Evolutionary conservation across 2,329 filamentous ascomycete genomes (phyloP), one percentile per base, ranked within the genome.

Genomic region (Rutstroemia sp.): DNA sequence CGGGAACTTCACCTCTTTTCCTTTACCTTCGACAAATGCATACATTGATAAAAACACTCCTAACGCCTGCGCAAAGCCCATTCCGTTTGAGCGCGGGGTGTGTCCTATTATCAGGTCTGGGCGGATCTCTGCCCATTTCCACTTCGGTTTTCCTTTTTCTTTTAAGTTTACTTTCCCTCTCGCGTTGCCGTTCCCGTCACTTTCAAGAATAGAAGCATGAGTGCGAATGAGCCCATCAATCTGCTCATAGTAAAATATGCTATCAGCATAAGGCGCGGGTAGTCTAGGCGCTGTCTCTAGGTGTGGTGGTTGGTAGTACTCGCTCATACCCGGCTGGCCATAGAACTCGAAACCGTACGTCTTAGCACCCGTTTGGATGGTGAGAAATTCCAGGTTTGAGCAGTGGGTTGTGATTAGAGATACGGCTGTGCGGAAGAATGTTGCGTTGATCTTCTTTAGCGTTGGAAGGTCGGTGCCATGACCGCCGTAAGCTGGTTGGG

Each of bases 81-180:
- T 74, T 37, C 71, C 67, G 50, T 75, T 75, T 60, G 70, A 71
- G 60, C 71, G 72, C 6, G 74, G 74, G 10, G 75, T 73, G 58
- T 73, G 74, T 4, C 74, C 74, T 25, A 71, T 62, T 57, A 77
- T 75, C 37, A 71, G 64, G 57, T 76, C 74, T 0, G 75, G 74
- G 6, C 73, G 71, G 16, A 76, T 68, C 56, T 76, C 73, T 58
- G 70, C 72, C 69, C 72, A 76, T 12, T 67, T 71, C 74, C 74
- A 76, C 30, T 34, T 34, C 30, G 0, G 57, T 23, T 63, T 76
- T 75, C 1, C 70, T n/a, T n/a, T 10, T 17, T 17, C 39, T 5
- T 10, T 34, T 12, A 14, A 2, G 14, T 34, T 9, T 12, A 34
- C 4, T 34, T 34, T 4, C 4, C 10, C 30, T 34, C 9, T 34